phyloP scores from a whole-genome alignment of 306 rosid species.

The Ammopiptanthus mongolicus region DNA sequence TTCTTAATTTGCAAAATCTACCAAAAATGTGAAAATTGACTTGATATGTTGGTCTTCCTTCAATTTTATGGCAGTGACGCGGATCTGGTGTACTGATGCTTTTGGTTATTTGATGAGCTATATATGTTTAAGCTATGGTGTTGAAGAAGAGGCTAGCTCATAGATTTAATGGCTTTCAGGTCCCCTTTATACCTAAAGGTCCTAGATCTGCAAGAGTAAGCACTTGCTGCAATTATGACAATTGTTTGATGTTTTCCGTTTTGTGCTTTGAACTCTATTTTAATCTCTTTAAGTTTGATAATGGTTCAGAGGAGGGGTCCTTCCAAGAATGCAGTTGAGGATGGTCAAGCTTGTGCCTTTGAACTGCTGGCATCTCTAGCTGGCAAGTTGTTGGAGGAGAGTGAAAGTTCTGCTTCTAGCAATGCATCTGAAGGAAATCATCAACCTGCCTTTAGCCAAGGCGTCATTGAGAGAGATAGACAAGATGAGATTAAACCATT shows the following conservation, averaged over 20 bases:
- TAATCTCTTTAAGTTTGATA: conserved; percentile 24
- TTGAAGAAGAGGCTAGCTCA: conserved; percentile 63
- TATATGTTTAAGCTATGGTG: conserved; percentile 70
- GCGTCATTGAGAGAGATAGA: conserved; percentile 35
- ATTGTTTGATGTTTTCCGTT: conserved; percentile 8
- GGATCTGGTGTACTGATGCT: conserved; percentile 36
- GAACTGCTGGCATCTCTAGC: conserved; percentile 92
- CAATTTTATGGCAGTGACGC: conserved; percentile 45
- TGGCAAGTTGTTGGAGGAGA: conserved; percentile 80
- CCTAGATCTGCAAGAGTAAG: conserved; percentile 93
- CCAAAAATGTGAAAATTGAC: conserved; percentile 18
- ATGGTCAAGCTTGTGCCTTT: conserved; percentile 68
- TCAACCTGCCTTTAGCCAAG: conserved; percentile 34
- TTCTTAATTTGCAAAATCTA: neutral
- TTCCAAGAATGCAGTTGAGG: conserved; percentile 35
- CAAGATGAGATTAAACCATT: conserved; percentile 35
- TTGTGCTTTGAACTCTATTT: conserved; percentile 10
- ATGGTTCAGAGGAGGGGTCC: conserved; percentile 58
- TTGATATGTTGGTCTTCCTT: conserved; percentile 15
- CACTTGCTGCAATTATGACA: neutral
- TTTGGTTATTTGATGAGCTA: conserved; percentile 51
- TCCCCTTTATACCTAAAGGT: conserved; percentile 66
- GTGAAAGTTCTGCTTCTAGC: conserved; percentile 77
- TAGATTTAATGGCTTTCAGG: conserved; percentile 65
- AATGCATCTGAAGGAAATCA: conserved; percentile 65